Percentiles rank a stretch among this genome's conserved stretches.
phyloP scores from a whole-genome alignment of 2,329 filamentous ascomycete species.

The Fusarium redolens region DNA sequence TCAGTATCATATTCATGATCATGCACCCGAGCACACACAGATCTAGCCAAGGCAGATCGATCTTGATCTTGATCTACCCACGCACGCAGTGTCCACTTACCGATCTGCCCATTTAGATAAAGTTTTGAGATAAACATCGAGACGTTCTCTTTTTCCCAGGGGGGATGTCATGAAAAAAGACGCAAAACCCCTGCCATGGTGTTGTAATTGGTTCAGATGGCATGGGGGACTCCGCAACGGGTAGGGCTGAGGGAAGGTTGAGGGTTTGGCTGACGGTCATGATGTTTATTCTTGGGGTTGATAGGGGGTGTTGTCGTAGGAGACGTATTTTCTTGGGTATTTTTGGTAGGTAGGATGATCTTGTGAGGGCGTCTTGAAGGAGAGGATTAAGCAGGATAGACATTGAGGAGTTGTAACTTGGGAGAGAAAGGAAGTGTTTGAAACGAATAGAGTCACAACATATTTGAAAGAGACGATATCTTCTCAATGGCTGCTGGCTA shows the following conservation, averaged over 20 bases:
- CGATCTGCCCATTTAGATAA: slow-evolving; percentile 24
- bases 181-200: slow-evolving; percentile 34
- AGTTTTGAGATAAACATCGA: slow-evolving; percentile 10
- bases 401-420: background rate
- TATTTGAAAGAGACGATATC: background rate
- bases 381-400: background rate
- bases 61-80: slow-evolving; percentile 33
- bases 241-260: slow-evolving; percentile 37
- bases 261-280: slow-evolving; percentile 34
- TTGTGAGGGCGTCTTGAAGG: background rate
- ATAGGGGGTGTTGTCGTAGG: slow-evolving; percentile 25
- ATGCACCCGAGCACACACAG: slow-evolving; percentile 24
- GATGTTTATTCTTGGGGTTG: slow-evolving; percentile 35
- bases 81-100: slow-evolving; percentile 37
- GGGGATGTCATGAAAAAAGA: slow-evolving; percentile 20
- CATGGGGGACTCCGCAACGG: slow-evolving; percentile 36
- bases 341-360: background rate
- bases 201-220: slow-evolving; percentile 33
- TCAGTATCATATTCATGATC: slow-evolving; percentile 18
- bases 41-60: slow-evolving; percentile 35
- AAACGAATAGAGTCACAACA: background rate
- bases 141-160: slow-evolving; percentile 5
- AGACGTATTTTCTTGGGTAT: slow-evolving; percentile 10
- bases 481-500: background rate
- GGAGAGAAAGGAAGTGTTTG: background rate